Percentiles rank a stretch among this genome's conserved stretches.
These are phyloP conservation scores for Colletotrichum sp. DNA, from an alignment of 2,329 filamentous ascomycete species.

Conservation along the genomic window DNA sequence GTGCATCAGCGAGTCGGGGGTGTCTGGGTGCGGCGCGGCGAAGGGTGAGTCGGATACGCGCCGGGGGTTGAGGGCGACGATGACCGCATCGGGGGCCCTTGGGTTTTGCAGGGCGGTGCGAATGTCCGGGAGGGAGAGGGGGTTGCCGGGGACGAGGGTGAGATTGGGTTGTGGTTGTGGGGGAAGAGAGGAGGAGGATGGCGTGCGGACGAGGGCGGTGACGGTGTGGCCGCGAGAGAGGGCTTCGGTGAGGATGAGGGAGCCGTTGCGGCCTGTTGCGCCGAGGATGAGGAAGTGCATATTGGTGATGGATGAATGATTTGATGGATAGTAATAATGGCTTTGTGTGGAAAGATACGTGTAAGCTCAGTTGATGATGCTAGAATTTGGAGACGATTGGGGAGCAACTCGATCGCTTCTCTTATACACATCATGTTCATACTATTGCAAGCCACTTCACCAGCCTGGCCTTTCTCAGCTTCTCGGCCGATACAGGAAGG, in stretches of 20 bases:
- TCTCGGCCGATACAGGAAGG: background rate
- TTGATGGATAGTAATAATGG: background rate
- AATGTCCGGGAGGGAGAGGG: constrained; percentile 40
- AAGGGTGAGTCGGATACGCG: constrained; percentile 53
- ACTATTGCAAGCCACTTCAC: background rate
- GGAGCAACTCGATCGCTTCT: background rate
- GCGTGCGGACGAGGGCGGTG: constrained; percentile 49
- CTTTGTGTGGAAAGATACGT: background rate
- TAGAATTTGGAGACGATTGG: background rate
- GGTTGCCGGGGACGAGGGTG: constrained; percentile 42
- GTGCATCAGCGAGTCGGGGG: constrained; percentile 50
- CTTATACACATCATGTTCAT: background rate
- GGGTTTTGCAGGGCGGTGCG: constrained; percentile 29
- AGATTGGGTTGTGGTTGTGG: constrained; percentile 36
- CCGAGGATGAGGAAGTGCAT: constrained; percentile 54
- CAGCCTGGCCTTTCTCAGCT: background rate
- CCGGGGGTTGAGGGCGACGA: constrained; percentile 54
- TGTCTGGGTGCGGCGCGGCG: constrained; percentile 38
- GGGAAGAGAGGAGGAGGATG: constrained; percentile 24
- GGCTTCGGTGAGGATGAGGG: constrained; percentile 43
- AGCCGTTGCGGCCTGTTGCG: constrained; percentile 51
- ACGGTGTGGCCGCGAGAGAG: constrained; percentile 45
- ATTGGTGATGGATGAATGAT: background rate
- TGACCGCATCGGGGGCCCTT: constrained; percentile 38
- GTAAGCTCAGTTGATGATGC: background rate